These are phyloP conservation scores for Globisporangium splendens DNA, from an alignment of 352 stramenopile species.

Conservation along the genomic window DNA sequence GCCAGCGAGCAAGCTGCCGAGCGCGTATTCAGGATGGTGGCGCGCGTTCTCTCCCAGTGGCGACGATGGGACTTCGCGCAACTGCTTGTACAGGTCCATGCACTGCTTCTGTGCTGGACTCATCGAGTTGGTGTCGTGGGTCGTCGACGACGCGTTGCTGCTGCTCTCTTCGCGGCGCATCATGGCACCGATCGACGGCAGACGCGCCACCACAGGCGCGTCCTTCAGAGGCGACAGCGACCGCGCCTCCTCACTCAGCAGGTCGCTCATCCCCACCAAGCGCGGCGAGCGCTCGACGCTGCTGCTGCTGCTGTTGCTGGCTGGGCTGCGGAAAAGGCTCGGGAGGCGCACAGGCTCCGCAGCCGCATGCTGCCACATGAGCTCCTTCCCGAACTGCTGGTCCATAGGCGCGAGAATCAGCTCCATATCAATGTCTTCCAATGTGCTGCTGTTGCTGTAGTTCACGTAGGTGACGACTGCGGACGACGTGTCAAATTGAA, in stretches of 20 bases:
- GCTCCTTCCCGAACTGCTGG: slow-evolving; percentile 31
- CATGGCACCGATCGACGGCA: slow-evolving; percentile 67
- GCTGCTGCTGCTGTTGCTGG: slow-evolving; percentile 3
- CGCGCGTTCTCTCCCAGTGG: slow-evolving; percentile 13
- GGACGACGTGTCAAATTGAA: slow-evolving; percentile 13
- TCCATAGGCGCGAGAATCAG: slow-evolving; percentile 65
- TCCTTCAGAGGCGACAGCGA: slow-evolving; percentile 39
- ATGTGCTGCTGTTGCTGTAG: not conserved
- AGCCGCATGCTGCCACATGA: slow-evolving; percentile 20
- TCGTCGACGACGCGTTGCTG: slow-evolving; percentile 1
- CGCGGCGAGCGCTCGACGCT: slow-evolving; percentile 38
- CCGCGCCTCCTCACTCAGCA: slow-evolving; percentile 34
- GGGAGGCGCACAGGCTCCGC: slow-evolving; percentile 37
- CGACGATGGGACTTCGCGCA: slow-evolving; percentile 28
- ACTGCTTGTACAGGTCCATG: slow-evolving; percentile 64
- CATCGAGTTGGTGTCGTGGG: slow-evolving; percentile 23
- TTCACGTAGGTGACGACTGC: not conserved
- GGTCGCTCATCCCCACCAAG: slow-evolving; percentile 60
- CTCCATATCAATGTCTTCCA: slow-evolving; percentile 33
- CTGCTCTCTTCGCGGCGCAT: slow-evolving; percentile 45
- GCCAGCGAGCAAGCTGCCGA: slow-evolving; percentile 46
- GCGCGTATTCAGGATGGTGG: slow-evolving; percentile 22
- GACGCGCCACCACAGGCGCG: slow-evolving; percentile 24
- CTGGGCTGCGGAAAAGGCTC: slow-evolving; percentile 41
- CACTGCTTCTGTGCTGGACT: slow-evolving; percentile 59